These are phyloP conservation scores for Ambrosiella xylebori DNA, from an alignment of 2,329 filamentous ascomycete genomes.

Conservation along the genomic window DNA sequence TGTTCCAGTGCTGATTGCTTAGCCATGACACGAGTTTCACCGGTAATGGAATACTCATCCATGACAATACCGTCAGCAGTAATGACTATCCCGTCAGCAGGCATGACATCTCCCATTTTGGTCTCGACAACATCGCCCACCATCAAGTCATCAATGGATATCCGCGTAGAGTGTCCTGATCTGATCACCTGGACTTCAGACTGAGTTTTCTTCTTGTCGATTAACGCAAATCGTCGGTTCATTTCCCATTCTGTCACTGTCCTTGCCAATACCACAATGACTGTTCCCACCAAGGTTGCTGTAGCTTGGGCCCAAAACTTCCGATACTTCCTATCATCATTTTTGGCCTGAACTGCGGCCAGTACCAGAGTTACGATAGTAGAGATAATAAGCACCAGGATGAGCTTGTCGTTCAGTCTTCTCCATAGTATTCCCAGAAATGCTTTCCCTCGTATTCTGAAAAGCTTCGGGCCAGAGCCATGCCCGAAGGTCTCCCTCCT, in stretches of 20 bases:
- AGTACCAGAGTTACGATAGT: slow-evolving; percentile 58
- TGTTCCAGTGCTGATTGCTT: slow-evolving; percentile 26
- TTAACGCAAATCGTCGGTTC: slow-evolving; percentile 61
- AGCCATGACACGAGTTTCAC: slow-evolving; percentile 55
- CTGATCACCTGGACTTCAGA: slow-evolving; percentile 56
- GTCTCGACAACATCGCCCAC: slow-evolving; percentile 59
- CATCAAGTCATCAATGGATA: slow-evolving; percentile 53
- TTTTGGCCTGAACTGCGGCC: slow-evolving; percentile 56
- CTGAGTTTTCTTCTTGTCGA: slow-evolving; percentile 67
- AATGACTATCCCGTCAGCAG: slow-evolving; percentile 55
- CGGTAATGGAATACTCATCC: slow-evolving; percentile 60
- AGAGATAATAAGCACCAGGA: slow-evolving; percentile 53
- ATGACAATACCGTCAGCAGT: slow-evolving; percentile 42
- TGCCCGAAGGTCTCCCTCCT: slow-evolving; percentile 2
- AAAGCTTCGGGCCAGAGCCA: background rate
- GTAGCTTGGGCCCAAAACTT: slow-evolving; percentile 73
- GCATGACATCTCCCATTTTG: slow-evolving; percentile 56
- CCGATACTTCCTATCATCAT: slow-evolving; percentile 30
- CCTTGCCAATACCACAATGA: slow-evolving; percentile 59
- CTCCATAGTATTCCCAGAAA: slow-evolving; percentile 36
- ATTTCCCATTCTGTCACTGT: slow-evolving; percentile 74
- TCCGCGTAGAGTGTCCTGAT: slow-evolving; percentile 52
- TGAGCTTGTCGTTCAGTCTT: slow-evolving; percentile 66
- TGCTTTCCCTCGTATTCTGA: background rate
- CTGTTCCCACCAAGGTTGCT: slow-evolving; percentile 59